Percentiles rank a stretch among this genome's conserved stretches.
Conservation (phyloP, 495 filamentous ascomycete genomes). For the Hypoxylon fragiforme region DNA sequence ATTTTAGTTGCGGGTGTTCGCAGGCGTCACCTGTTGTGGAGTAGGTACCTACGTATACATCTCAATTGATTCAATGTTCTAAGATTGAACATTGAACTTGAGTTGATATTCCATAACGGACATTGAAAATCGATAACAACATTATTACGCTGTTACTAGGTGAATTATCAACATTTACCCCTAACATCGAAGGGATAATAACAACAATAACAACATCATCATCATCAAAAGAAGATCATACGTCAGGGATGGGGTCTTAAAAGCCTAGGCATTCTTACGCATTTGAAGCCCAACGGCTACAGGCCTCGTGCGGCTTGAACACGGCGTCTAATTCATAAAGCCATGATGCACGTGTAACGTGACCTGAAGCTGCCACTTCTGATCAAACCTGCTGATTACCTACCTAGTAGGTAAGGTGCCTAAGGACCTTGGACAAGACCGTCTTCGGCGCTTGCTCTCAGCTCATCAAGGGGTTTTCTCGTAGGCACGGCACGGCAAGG, state of each 20-base stretch:
- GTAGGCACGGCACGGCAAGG: no score
- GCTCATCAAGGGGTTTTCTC: no score
- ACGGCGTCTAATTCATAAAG: constrained; percentile 6
- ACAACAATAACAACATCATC: no score
- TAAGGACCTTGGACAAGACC: background rate
- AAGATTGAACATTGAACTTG: no score
- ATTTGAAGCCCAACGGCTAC: background rate
- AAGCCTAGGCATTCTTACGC: constrained; percentile 11
- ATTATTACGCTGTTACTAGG: no score
- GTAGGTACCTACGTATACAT: no score
- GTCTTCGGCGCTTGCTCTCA: constrained; percentile 18
- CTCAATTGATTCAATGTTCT: no score
- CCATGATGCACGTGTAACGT: constrained; percentile 18
- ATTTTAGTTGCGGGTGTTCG: constrained; percentile 2
- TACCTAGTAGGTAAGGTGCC: background rate
- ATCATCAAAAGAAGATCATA: no score
- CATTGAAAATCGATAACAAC: constrained; percentile 11
- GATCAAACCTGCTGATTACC: background rate
- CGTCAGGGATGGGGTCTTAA: background rate
- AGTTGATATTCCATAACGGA: no score
- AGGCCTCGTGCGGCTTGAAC: background rate
- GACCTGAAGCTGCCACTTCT: constrained; percentile 16
- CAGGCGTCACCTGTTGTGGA: no score
- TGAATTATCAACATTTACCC: no score
- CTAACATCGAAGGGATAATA: no score